phyloP scores from a whole-genome alignment of 352 stramenopile species.

The Phytophthora brassicae region DNA sequence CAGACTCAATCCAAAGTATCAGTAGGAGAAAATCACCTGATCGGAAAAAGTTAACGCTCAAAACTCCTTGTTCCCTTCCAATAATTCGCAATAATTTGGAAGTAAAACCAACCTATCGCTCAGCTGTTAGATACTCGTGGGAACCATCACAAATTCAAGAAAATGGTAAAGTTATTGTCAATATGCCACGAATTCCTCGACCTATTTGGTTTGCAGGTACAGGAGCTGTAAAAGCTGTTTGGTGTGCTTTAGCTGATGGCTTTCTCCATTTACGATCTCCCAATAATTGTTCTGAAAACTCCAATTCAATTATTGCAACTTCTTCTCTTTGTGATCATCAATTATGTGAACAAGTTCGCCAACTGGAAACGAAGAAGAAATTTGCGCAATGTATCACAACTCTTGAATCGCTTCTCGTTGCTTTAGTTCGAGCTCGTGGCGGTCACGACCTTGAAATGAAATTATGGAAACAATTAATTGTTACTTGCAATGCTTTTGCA shows the following conservation, averaged over 20 bases:
- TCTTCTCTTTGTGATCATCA: conserved; percentile 55
- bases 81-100: conserved; percentile 8
- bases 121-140: conserved; percentile 62
- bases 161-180: conserved; percentile 73
- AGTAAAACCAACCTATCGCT: background rate
- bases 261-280: conserved; percentile 31
- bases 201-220: conserved; percentile 88
- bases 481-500: conserved; percentile 90
- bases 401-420: conserved; percentile 75
- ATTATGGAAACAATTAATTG: conserved; percentile 90
- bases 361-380: conserved; percentile 78
- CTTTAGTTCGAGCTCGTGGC: conserved; percentile 57
- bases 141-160: conserved; percentile 57
- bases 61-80: conserved; percentile 23
- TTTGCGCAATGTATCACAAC: conserved; percentile 79
- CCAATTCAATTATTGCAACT: background rate
- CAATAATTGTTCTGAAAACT: background rate
- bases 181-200: conserved; percentile 74
- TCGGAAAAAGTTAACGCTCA: background rate
- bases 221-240: conserved; percentile 80
- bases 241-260: conserved; percentile 67
- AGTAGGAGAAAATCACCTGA: too few species aligned
- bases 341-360: conserved; percentile 75
- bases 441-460: conserved; percentile 61
- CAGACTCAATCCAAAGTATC: background rate